Evolutionary conservation across 176 grass and related monocot species (phyloP).

Genomic region (Aegilops speltoides): DNA sequence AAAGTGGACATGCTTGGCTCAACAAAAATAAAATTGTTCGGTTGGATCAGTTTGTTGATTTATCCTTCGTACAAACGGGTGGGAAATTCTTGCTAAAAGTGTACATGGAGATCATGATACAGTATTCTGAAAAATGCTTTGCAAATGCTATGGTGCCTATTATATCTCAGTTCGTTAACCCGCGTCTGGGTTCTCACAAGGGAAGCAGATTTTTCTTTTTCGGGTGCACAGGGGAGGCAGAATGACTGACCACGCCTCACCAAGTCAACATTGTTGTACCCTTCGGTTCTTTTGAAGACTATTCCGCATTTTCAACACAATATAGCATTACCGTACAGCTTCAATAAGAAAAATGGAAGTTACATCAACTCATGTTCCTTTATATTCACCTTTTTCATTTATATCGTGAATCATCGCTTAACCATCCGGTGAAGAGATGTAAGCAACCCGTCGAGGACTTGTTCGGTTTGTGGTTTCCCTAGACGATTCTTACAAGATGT

Average conservation of each 20-base stretch:
- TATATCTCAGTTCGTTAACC: too few relatives aligned
- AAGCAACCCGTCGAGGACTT: too few relatives aligned
- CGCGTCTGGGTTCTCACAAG: too few relatives aligned
- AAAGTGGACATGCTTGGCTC: not conserved
- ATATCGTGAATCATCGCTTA: too few relatives aligned
- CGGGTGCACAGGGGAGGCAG: constrained; percentile 38
- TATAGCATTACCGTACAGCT: not conserved
- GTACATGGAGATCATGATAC: not conserved
- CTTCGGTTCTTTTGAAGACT: not conserved
- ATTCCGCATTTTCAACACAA: not conserved
- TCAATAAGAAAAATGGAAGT: not conserved
- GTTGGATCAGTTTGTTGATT: not conserved
- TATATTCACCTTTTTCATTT: too few relatives aligned
- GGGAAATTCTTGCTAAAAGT: not conserved
- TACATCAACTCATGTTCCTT: too few relatives aligned
- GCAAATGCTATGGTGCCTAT: not conserved
- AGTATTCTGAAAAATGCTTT: not conserved
- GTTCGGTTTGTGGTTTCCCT: too few relatives aligned
- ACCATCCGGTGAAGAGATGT: too few relatives aligned
- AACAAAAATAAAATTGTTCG: not conserved
- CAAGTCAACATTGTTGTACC: constrained; percentile 45
- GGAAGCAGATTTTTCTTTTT: too few relatives aligned
- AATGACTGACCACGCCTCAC: constrained; percentile 24
- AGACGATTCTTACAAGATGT: too few relatives aligned
- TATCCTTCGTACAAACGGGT: not conserved